Evolutionary conservation across 1,139 yeast species (phyloP), one percentile per base, ranked within the genome.

Genomic region (Sugiyamaella japonica): DNA sequence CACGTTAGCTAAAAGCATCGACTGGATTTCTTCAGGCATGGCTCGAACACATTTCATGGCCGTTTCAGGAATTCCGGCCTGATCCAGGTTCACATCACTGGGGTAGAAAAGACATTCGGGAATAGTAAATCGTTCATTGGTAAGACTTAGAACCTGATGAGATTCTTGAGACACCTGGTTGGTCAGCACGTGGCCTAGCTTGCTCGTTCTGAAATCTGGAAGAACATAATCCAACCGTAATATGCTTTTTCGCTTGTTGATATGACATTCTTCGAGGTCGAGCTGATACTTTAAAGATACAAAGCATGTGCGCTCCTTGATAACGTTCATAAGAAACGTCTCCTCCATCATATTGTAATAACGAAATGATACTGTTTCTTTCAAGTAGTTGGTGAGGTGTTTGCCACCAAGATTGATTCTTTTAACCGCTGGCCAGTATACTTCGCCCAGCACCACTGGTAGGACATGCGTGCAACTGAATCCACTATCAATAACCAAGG

Each of bases 271-370:
- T 34, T 67, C 67, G 55, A 91, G 73, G 23, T 86, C 83, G 15
- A 73, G 72, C 40, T 77, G 78, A 66, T 86, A 93, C 61, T 91
- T 83, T 12, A 66, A 62, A 0, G 96, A 85, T 46, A 91, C 82
- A 68, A 82, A 90, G 63, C 93, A 82, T 6, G 95, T 79, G 36
- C 81, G 76, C 65, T 93, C 97, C 66, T 95, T 93, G 61, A 95
- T 87, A 39, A 87, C 84, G 66, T 91, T 89, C 51, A 93, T 85
- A 50, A 95, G 73, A 7, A 87, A 77, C 0, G 96, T 87, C 69
- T 95, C 99, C 59, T 91, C 97, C 68, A 89, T 84, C 65, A 95
- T 91, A 66, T 95, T 95, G 70, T 91, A 93, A 72, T 95, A 95
- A 56, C 98, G 78, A 67, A 88, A 93, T 2, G 97, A 89, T 13